Base-by-base conservation (phyloP, 2,329 filamentous ascomycete genomes). In the Colletotrichum liriopes region DNA sequence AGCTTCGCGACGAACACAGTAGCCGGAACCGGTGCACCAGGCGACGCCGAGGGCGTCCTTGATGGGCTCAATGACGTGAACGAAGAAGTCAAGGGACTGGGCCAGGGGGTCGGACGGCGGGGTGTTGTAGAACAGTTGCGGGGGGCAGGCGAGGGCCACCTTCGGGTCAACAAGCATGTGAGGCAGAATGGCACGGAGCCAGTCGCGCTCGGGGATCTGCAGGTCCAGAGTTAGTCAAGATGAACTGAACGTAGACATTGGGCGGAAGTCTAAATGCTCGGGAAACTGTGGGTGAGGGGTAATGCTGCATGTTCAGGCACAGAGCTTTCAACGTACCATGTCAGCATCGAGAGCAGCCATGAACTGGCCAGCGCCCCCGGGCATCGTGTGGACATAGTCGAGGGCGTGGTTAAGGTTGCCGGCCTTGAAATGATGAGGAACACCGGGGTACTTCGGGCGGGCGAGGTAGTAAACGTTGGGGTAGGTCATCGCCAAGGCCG, bases 11-110 rank as follows among this genome's bases (percentile, higher is more conserved):
- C 90, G 88, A 37, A 87, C 85, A 5, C 89, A 81, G 74, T 90
- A 92, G 8, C 90, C 90, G 6, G 90, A 91, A 5, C 90, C 90
- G n/a, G 88, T 90, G 75, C 89, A 91, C 86, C 89, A 90, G n/a
- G 89, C 89, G 5, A 89, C 87, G 61, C 86, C 84, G 55, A 86
- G 79, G n/a, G 84, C 77, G 70, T 86, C 84, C 81, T 86, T 86
- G 79, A 86, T 85, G 41, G 84, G 84, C 77, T 86, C 84, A 49
- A 86, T 85, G 39, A 86, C 79, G 77, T 90, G 87, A 12, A 89
- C 87, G 77, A 91, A 91, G 73, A 87, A 86, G 76, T 90, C 86
- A 54, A 91, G 84, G 77, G 85, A 87, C 77, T 91, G 89, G 1
- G 85, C 84, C 8, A 92, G 84, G 18, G 89, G 88, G 65, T 92